Conservation (phyloP, 106 monocot genomes). For the Iris macrosiphon region DNA sequence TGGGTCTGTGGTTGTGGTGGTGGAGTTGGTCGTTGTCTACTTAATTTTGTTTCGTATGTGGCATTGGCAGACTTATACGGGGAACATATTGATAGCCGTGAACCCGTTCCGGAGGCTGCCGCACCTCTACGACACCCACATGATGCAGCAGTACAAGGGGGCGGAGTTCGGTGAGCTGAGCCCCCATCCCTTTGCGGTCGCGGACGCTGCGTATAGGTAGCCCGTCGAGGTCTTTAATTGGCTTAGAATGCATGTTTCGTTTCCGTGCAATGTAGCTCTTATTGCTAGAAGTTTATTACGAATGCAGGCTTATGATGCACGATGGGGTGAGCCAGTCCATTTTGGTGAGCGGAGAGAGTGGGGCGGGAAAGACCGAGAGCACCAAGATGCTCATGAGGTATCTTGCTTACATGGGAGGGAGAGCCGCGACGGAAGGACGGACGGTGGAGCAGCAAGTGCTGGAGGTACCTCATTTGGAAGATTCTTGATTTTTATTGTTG, state of each 20-base stretch:
- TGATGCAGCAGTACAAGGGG: constrained; percentile 72
- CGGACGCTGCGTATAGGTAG: constrained; percentile 63
- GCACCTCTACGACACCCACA: constrained; percentile 61
- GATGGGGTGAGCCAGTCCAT: constrained; percentile 29
- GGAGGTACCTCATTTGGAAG: constrained; percentile 7
- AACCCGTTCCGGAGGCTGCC: constrained; percentile 64
- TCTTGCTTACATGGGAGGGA: constrained; percentile 37
- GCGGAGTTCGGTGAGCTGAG: constrained; percentile 54
- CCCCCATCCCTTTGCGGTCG: constrained; percentile 69
- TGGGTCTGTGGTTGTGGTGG: too few species aligned
- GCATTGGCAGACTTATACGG: constrained; percentile 63
- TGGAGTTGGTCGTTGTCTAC: neutral
- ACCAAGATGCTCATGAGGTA: constrained; percentile 57
- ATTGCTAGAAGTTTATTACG: too few species aligned
- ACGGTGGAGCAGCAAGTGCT: constrained; percentile 32
- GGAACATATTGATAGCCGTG: constrained; percentile 65
- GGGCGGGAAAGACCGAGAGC: constrained; percentile 73
- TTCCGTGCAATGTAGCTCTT: neutral
- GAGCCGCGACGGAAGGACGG: constrained; percentile 19
- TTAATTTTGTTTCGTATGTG: neutral
- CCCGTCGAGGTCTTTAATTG: neutral
- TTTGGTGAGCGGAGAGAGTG: constrained; percentile 33
- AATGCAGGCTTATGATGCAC: constrained; percentile 25
- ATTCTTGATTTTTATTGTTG: neutral
- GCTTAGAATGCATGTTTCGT: neutral